These are phyloP conservation scores for Tetraselmis striata DNA, from an alignment of 139 green algal genomes.

Conservation along the genomic window DNA sequence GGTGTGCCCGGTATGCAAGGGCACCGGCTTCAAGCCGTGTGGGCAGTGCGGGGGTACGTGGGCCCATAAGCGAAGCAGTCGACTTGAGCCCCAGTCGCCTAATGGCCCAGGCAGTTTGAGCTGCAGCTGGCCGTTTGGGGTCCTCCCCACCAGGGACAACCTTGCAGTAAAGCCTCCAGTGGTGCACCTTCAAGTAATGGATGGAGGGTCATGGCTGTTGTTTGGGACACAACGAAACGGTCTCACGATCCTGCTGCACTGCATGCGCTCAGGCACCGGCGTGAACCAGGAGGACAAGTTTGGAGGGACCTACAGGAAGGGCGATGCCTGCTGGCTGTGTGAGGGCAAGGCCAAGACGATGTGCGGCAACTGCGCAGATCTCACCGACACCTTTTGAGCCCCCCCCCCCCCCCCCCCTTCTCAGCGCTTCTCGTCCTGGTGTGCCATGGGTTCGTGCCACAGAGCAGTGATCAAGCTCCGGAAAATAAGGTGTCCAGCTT, in stretches of 20 bases:
- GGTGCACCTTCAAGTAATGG: no score
- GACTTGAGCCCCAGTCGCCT: not conserved
- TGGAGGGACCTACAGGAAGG: not conserved
- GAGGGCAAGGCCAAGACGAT: not conserved
- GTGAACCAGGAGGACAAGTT: not conserved
- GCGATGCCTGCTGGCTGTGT: not conserved
- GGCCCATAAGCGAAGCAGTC: not conserved
- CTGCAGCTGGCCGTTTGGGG: not conserved
- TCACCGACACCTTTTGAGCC: not conserved
- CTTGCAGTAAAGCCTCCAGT: not conserved
- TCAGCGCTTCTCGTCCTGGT: no score
- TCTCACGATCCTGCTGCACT: not conserved
- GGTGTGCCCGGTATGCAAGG: not conserved
- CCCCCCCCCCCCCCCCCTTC: no score
- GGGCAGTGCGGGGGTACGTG: not conserved
- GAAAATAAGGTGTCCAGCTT: no score
- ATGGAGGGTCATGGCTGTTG: no score
- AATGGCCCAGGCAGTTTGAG: not conserved
- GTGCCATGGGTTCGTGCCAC: no score
- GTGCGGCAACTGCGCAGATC: not conserved
- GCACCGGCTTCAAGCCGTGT: not conserved
- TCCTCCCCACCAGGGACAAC: not conserved
- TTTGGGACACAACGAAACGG: not conserved
- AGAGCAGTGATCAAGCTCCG: no score
- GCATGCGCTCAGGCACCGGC: not conserved